Percentiles rank a stretch among this genome's conserved stretches.
Conservation (phyloP, 2,329 filamentous ascomycete species). For the Rutstroemia sp. region DNA sequence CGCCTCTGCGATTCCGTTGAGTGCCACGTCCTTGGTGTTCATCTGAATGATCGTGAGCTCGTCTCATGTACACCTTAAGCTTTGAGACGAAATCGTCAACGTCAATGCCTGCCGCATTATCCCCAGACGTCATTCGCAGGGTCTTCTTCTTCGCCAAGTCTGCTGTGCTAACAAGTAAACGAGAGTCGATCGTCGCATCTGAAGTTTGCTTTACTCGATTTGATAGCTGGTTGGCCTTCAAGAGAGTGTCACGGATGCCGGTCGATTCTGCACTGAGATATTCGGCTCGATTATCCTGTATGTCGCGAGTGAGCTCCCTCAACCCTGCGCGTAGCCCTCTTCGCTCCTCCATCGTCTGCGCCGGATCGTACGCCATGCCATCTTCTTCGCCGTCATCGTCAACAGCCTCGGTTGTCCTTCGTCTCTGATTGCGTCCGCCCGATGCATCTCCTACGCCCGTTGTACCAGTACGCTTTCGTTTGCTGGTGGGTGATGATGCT, state of each 20-base stretch:
- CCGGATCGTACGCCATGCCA: slow-evolving; percentile 63
- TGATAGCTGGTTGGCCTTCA: slow-evolving; percentile 58
- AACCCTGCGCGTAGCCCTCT: slow-evolving; percentile 62
- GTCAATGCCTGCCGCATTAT: slow-evolving; percentile 68
- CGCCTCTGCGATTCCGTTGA: slow-evolving; percentile 31
- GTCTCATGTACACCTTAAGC: slow-evolving; percentile 78
- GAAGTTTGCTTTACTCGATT: slow-evolving; percentile 74
- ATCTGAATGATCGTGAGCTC: slow-evolving; percentile 51
- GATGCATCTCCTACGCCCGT: slow-evolving; percentile 12
- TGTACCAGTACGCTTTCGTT: slow-evolving; percentile 23
- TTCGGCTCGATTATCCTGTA: slow-evolving; percentile 63
- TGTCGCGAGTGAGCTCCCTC: slow-evolving; percentile 54
- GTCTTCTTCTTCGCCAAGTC: slow-evolving; percentile 77
- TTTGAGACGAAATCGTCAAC: slow-evolving; percentile 89
- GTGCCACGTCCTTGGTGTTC: slow-evolving; percentile 34
- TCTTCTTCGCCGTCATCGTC: slow-evolving; percentile 28
- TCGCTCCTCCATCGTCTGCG: slow-evolving; percentile 70
- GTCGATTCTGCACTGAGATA: slow-evolving; percentile 59
- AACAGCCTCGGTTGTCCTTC: slow-evolving; percentile 27
- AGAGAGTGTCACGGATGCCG: slow-evolving; percentile 58
- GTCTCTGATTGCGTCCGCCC: slow-evolving; percentile 18
- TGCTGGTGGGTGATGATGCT: slow-evolving; percentile 11
- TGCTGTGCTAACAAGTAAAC: slow-evolving; percentile 72
- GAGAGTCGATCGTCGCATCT: slow-evolving; percentile 84
- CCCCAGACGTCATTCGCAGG: slow-evolving; percentile 65